Percentiles rank a stretch among this genome's conserved stretches.
phyloP scores from a whole-genome alignment of 2,329 filamentous ascomycete genomes.

The Lasiodiplodia hormozganensis region DNA sequence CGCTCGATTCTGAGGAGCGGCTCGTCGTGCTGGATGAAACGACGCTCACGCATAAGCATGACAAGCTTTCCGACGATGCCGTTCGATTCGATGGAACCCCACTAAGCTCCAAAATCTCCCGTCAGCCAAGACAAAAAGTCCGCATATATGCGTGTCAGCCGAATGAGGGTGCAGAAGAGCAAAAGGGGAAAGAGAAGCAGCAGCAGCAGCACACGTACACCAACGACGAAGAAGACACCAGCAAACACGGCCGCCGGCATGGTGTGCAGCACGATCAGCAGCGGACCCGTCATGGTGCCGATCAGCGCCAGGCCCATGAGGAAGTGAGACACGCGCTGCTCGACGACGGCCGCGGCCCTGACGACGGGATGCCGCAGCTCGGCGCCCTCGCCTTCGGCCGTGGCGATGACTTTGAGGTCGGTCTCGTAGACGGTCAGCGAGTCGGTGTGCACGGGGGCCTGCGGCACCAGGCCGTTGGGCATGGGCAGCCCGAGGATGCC shows the following conservation, averaged over 20 bases:
- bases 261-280: conserved; percentile 57
- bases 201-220: conserved; percentile 44
- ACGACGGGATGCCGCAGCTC: conserved; percentile 54
- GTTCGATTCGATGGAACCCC: conserved; percentile 54
- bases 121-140: neutral
- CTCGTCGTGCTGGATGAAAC: conserved; percentile 56
- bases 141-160: neutral
- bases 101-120: conserved; percentile 36
- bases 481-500: conserved; percentile 61
- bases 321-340: conserved; percentile 62
- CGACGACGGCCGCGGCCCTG: conserved; percentile 55
- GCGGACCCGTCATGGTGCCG: conserved; percentile 61
- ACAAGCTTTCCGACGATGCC: conserved; percentile 58
- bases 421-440: conserved; percentile 52
- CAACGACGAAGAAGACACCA: conserved; percentile 64
- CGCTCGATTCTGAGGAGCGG: conserved; percentile 52
- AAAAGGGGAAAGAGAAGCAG: neutral
- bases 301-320: conserved; percentile 61
- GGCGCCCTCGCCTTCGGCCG: conserved; percentile 47
- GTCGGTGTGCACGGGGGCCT: conserved; percentile 64
- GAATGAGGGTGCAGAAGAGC: neutral
- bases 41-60: conserved; percentile 54
- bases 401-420: conserved; percentile 43
- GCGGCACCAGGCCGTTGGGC: conserved; percentile 62
- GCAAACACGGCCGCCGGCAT: conserved; percentile 61